These are phyloP conservation scores for Botrytis aclada DNA, from an alignment of 2,329 filamentous ascomycete species.

Conservation along the genomic window DNA sequence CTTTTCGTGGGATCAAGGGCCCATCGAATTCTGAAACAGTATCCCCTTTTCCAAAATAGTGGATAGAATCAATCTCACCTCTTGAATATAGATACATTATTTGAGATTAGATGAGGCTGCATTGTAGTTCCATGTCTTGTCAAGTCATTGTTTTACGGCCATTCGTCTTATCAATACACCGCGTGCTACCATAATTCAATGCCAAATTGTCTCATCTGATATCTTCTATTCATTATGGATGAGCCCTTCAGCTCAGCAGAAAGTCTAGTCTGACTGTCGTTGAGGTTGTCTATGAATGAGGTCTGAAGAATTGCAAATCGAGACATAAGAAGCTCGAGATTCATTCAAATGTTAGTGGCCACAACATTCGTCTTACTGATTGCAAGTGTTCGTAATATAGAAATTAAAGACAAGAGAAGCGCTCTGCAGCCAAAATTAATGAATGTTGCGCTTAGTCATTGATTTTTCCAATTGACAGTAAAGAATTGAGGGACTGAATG, in stretches of 20 bases:
- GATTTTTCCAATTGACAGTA: background rate
- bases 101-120: background rate
- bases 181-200: background rate
- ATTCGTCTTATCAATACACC: background rate
- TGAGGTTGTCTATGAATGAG: no score
- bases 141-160: background rate
- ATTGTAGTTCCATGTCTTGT: background rate
- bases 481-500: background rate
- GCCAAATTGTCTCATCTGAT: background rate
- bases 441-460: background rate
- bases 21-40: background rate
- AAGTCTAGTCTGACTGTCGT: background rate
- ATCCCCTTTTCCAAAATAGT: background rate
- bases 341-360: background rate
- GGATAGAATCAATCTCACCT: background rate
- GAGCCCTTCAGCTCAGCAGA: accelerated
- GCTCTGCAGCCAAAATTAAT: background rate
- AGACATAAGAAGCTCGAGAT: background rate
- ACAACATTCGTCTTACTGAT: background rate
- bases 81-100: background rate
- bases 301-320: background rate
- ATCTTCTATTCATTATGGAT: background rate
- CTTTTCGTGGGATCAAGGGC: accelerated
- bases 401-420: background rate
- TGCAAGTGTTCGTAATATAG: background rate